Base-by-base conservation (phyloP, 345 rosid species). In the Euphorbia lathyris region DNA sequence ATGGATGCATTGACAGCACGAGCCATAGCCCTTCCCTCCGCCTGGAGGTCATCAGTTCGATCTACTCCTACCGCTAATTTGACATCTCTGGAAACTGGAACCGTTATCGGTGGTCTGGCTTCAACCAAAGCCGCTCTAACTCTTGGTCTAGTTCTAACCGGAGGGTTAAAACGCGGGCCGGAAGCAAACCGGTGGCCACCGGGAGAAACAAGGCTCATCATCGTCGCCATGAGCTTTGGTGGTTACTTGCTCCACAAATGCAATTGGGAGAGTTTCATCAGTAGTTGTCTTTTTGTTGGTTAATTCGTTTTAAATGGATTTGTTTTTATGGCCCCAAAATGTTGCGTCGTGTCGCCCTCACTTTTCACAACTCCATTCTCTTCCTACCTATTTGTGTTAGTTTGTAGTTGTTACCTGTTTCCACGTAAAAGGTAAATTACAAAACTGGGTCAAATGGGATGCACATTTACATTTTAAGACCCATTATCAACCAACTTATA, bases 1-100 rank as follows among this genome's bases (percentile, higher is more conserved):
- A 85, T 76, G 30, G 98, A 79, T 34, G 97, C 95, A 73, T 90
- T 87, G 72, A 76, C 85, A 2, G 98, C 97, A 9, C 98, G 96
- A 7, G 85, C 72, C 89, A 94, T 81, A 77, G 98, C 97, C 45
- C 81, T 75, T 12, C 82, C 87, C 84, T 94, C 98, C 1, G 97
- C 96, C 74, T 94, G 96, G 53, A 91, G 77, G 71, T 91, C 92
- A 51, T 86, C 92, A 1, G 90, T 77, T 58, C 92, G 87, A 65
- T 85, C 86, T 0, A 65, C 81, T 71, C 40, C 83, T 10, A 22
- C 65, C 2, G 23, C 71, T 8, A 32, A 48, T 10, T 27, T 65
- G 5, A 22, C 55, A 50, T 27, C 77, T 69, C 68, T 65, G 25
- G 34, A n/a, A 16, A 69, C 76, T 48, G 71, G 64, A 56, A 36